Percentiles rank a stretch among this genome's conserved stretches.
These are phyloP conservation scores for Excoecaria cochinchinensis DNA, from an alignment of 345 rosid species.

Conservation along the genomic window DNA sequence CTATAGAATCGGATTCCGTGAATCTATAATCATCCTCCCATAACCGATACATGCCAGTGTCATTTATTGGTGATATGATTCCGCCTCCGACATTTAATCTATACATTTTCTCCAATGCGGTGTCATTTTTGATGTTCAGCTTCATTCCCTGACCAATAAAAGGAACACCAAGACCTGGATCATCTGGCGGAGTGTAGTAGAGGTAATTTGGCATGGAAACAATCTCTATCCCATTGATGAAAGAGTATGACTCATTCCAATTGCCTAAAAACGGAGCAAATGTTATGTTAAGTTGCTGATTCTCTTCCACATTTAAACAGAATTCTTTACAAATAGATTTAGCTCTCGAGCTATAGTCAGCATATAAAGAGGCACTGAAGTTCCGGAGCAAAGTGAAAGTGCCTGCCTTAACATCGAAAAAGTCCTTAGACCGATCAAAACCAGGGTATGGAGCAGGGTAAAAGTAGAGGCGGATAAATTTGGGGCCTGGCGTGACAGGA, in stretches of 20 bases:
- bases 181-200: neutral
- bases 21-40: neutral
- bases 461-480: constrained; percentile 33
- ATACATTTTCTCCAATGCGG: neutral
- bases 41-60: constrained; percentile 6
- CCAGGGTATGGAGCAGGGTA: constrained; percentile 19
- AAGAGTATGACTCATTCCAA: constrained; percentile 5
- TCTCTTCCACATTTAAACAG: constrained; percentile 12
- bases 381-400: constrained; percentile 29
- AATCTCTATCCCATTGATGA: constrained; percentile 18
- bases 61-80: neutral
- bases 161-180: neutral
- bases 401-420: constrained; percentile 28
- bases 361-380: constrained; percentile 29
- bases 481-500: constrained; percentile 23
- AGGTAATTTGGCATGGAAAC: constrained; percentile 8
- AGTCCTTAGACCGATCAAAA: constrained; percentile 6
- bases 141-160: neutral
- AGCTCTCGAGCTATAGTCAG: neutral
- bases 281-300: constrained; percentile 9
- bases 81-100: constrained; percentile 13
- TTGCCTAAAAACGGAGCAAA: neutral
- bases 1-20: neutral
- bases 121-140: neutral
- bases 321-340: constrained; percentile 20